phyloP scores from a whole-genome alignment of 2,329 filamentous ascomycete species.

The Phialemoniopsis sp. region DNA sequence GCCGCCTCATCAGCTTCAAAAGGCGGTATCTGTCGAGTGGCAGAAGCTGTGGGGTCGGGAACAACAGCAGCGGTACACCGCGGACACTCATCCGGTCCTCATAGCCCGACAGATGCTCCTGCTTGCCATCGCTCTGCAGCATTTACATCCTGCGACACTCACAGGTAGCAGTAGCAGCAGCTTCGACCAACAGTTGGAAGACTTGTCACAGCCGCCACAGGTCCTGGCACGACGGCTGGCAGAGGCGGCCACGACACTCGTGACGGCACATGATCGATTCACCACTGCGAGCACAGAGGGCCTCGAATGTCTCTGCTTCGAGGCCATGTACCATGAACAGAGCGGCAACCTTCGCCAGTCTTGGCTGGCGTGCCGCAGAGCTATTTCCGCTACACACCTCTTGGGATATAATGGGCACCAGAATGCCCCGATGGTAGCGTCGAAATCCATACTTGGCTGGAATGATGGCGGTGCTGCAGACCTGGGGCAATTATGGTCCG shows the following conservation, averaged over 20 bases:
- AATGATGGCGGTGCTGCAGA: neutral
- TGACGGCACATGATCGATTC: conserved; percentile 3
- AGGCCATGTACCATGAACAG: conserved; percentile 4
- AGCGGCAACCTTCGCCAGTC: conserved; percentile 1
- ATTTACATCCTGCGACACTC: neutral
- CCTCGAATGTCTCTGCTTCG: conserved; percentile 4
- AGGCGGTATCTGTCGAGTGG: neutral
- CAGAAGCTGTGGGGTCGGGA: conserved; percentile 8
- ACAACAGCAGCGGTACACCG: conserved; percentile 4
- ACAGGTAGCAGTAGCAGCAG: too few relatives aligned
- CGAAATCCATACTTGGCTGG: neutral
- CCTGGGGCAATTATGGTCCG: conserved; percentile 2
- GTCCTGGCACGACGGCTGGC: conserved; percentile 2
- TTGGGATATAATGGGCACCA: conserved; percentile 3
- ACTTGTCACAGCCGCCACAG: neutral
- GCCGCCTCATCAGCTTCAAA: neutral
- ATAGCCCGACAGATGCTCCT: conserved; percentile 4
- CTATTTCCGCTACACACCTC: conserved; percentile 3
- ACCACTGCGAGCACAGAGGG: neutral
- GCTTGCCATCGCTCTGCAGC: neutral
- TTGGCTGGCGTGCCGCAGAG: conserved; percentile 3
- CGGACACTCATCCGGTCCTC: conserved; percentile 4
- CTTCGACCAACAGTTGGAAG: neutral
- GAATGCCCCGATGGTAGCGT: neutral
- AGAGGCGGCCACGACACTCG: conserved; percentile 2